Evolutionary conservation across 2,329 filamentous ascomycete genomes (phyloP).

Genomic region (Cladosporium oxysporum): DNA sequence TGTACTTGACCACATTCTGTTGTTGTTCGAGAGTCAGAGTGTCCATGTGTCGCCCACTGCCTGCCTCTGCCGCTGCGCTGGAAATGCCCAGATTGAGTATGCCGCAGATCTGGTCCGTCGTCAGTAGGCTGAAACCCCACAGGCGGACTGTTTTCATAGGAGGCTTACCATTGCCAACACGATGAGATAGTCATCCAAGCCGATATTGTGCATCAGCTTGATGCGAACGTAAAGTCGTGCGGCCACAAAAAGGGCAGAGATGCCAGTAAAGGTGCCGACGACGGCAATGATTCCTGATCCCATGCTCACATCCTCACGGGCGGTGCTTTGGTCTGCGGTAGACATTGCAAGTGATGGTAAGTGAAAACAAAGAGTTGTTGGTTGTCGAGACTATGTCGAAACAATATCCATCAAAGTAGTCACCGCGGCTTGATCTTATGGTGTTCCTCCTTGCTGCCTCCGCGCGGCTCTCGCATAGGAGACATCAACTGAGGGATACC

Average conservation of each 20-base stretch:
- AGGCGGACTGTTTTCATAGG: too few species aligned
- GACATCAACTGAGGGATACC: not conserved
- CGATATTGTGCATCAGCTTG: constrained; percentile 3
- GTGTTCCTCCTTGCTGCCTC: not conserved
- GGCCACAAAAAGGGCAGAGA: constrained; percentile 10
- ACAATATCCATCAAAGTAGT: not conserved
- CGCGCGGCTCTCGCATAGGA: not conserved
- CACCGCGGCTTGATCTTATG: not conserved
- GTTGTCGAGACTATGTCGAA: not conserved
- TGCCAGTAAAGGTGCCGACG: constrained; percentile 5
- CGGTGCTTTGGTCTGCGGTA: not conserved
- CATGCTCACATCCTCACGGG: not conserved
- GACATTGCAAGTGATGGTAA: not conserved
- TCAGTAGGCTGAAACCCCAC: not conserved
- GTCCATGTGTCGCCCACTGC: constrained; percentile 11
- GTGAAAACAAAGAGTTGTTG: not conserved
- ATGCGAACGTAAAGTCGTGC: constrained; percentile 12
- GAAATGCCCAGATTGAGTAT: constrained; percentile 14
- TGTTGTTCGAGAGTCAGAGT: constrained; percentile 11
- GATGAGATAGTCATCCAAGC: constrained; percentile 15
- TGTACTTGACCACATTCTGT: constrained; percentile 18
- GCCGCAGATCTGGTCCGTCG: not conserved
- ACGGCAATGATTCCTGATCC: constrained; percentile 1
- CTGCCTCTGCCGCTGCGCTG: constrained; percentile 8
- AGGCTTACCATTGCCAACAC: constrained; percentile 6